phyloP scores from a whole-genome alignment of 352 stramenopile species.

The Plasmopara muralis region DNA sequence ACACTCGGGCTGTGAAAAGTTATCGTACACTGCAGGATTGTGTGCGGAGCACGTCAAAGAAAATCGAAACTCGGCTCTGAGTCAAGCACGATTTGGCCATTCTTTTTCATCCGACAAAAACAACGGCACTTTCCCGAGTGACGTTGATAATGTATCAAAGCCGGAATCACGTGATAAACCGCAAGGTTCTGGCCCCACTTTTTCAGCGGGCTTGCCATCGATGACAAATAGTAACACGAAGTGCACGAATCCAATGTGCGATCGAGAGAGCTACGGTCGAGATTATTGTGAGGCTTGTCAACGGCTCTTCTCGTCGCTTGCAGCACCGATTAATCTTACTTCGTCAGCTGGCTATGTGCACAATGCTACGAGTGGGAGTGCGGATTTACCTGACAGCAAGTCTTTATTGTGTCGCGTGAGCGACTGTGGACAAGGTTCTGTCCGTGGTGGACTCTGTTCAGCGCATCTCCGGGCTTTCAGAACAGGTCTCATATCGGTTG shows the following conservation, averaged over 20 bases:
- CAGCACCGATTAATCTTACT: slow-evolving; percentile 31
- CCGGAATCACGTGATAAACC: slow-evolving; percentile 20
- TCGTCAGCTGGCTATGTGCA: slow-evolving; percentile 13
- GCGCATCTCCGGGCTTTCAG: slow-evolving; percentile 45
- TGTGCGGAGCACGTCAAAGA: slow-evolving; percentile 48
- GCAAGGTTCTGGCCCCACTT: slow-evolving; percentile 6
- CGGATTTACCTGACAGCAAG: slow-evolving; percentile 11
- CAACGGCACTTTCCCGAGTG: slow-evolving; percentile 4
- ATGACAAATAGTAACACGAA: slow-evolving; percentile 10
- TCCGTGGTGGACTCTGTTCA: slow-evolving; percentile 36
- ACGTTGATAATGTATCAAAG: slow-evolving; percentile 27
- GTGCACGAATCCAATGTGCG: slow-evolving; percentile 58
- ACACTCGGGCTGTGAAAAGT: slow-evolving; percentile 32
- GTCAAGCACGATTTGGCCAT: slow-evolving; percentile 11
- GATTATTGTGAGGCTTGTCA: slow-evolving; percentile 62
- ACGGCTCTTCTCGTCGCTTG: slow-evolving; percentile 47
- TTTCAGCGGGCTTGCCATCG: slow-evolving; percentile 13
- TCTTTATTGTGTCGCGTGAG: slow-evolving; percentile 34
- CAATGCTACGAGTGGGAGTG: slow-evolving; percentile 10
- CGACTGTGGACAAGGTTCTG: slow-evolving; percentile 24
- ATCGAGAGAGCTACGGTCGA: slow-evolving; percentile 39
- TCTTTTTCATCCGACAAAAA: slow-evolving; percentile 7
- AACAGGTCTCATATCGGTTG: slow-evolving; percentile 45
- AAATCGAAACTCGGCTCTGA: slow-evolving; percentile 15
- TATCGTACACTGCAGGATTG: slow-evolving; percentile 40